phyloP scores from a whole-genome alignment of 441 rosid species.

The Aquilaria agallochum region DNA sequence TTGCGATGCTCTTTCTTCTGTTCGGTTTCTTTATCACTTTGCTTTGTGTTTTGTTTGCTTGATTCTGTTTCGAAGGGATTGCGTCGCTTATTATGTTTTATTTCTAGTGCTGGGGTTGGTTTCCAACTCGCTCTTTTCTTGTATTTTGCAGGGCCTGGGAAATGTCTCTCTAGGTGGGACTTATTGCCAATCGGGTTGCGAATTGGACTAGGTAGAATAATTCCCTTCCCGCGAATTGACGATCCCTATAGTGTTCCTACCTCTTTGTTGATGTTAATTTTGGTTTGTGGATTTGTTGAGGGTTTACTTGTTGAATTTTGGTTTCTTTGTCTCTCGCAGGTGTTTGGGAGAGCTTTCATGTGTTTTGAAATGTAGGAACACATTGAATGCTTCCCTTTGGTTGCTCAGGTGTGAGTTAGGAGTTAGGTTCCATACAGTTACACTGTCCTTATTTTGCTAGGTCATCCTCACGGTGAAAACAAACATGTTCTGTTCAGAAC shows the following conservation, averaged over 20 bases:
- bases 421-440: constrained; percentile 7
- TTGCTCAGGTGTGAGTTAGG: constrained; percentile 4
- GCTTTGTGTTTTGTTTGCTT: neutral
- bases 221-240: neutral
- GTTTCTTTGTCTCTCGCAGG: constrained; percentile 21
- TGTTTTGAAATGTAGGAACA: too few species aligned
- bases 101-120: neutral
- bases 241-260: too few species aligned
- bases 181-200: constrained; percentile 5
- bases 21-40: neutral
- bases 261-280: neutral
- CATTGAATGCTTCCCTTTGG: too few species aligned
- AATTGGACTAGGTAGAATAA: neutral
- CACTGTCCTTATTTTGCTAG: constrained; percentile 2
- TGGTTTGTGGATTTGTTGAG: constrained; percentile 11
- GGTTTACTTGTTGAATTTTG: neutral
- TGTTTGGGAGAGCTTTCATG: constrained; percentile 8
- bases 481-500: neutral
- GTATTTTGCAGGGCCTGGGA: constrained; percentile 8
- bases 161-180: constrained; percentile 5
- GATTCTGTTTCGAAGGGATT: neutral
- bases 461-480: neutral
- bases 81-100: neutral
- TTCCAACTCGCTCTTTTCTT: neutral
- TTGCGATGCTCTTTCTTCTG: neutral